Evolutionary conservation across 2,329 filamentous ascomycete genomes (phyloP).

Genomic region (Verticillium nonalfalfae): DNA sequence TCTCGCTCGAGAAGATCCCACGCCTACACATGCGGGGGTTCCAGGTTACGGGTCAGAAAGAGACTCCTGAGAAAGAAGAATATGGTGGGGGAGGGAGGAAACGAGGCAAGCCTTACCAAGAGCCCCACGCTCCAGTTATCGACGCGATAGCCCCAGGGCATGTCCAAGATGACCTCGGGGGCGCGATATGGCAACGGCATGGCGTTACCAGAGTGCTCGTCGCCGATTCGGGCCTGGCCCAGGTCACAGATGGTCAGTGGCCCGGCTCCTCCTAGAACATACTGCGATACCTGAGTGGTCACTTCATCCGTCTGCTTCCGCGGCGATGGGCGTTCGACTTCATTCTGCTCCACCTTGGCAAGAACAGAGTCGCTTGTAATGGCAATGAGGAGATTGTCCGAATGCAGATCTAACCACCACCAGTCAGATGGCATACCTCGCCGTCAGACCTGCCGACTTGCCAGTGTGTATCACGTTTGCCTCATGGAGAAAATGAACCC

Average conservation of each 20-base stretch:
- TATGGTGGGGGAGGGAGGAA: too few species aligned
- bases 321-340: conserved; percentile 20
- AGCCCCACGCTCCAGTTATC: conserved; percentile 25
- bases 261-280: conserved; percentile 22
- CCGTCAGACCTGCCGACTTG: too few species aligned
- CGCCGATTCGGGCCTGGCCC: conserved; percentile 26
- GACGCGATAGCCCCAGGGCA: conserved; percentile 23
- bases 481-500: too few species aligned
- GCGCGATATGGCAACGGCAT: conserved; percentile 24
- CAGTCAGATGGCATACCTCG: too few species aligned
- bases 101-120: not conserved
- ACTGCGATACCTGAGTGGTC: conserved; percentile 23
- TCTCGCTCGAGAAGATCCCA: conserved; percentile 18
- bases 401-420: conserved; percentile 22
- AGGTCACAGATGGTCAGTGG: conserved; percentile 25
- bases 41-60: too few species aligned
- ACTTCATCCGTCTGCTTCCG: conserved; percentile 19
- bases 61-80: too few species aligned
- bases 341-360: conserved; percentile 20
- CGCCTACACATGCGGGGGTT: conserved; percentile 7
- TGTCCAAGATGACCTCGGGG: conserved; percentile 28
- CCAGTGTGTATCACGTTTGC: too few species aligned
- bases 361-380: conserved; percentile 22
- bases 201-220: conserved; percentile 13
- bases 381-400: conserved; percentile 27